Evolutionary conservation across 169 alveolate species (phyloP), one percentile per base, ranked within the genome.

Genomic region (Eimeria praecox): DNA sequence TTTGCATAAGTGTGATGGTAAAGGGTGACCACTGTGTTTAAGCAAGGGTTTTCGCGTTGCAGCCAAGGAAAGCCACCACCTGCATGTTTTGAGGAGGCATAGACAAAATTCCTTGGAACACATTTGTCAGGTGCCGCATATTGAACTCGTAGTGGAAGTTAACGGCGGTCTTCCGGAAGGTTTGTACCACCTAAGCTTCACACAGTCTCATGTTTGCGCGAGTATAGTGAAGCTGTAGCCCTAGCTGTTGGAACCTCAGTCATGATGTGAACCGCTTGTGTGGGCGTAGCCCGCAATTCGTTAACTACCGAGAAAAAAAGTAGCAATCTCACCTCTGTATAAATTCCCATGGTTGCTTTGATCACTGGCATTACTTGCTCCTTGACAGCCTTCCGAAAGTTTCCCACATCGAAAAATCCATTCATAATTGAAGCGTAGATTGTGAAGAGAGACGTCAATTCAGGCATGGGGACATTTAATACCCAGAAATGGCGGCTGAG

Each of bases 81-180:
- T 96, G 95, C 96, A 97, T 97, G 93, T 97, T 98, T 77, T 96
- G 98, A 10, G 99, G 99, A 59, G 98, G 98, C 8, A 99, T 98
- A 71, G 98, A 97, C 33, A 99, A 98, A 40, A 99, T 96, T 71
- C 99, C 99, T 95, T 98, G 97, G 97, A 99, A 98, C 71, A 99
- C 99, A 95, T 99, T 98, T 14, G 99, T 98, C 82, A 99, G 97
- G 97, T 99, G 99, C 95, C 99, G 97, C 54, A 99, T 97, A 97
- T 98, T 98, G 97, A 97, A 98, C 96, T 99, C 99, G 97, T 99
- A 99, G 97, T 99, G 99, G 99, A 99, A 99, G 97, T 99, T 98
- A 64, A 97, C 98, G 92, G 99, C 99, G 54, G 99, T 98, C 97
- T 99, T 98, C 95, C 99, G 97, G 98, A 99, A 99, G 71, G 95